Conservation (phyloP, 768 basidiomycete genomes). For the Trametes punicea region DNA sequence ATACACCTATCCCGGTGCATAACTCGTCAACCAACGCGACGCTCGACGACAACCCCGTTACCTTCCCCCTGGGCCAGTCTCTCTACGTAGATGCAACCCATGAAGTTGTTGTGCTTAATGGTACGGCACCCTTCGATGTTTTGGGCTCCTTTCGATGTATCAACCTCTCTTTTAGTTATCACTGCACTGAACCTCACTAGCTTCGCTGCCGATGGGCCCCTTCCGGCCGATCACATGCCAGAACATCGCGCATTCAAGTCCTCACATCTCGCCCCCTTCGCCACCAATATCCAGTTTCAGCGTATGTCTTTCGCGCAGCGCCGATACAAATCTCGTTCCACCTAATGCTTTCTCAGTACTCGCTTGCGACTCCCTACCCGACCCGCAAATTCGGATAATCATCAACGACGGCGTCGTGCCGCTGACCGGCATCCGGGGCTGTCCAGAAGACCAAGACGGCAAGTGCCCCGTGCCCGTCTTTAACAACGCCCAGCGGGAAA, state of each 20-base stretch:
- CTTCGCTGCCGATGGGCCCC: constrained; percentile 68
- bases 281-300: constrained; percentile 87
- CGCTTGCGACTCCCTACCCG: constrained; percentile 27
- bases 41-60: constrained; percentile 61
- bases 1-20: constrained; percentile 63
- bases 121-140: constrained; percentile 37
- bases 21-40: constrained; percentile 87
- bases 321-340: neutral
- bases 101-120: constrained; percentile 87
- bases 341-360: constrained; percentile 23
- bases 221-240: constrained; percentile 72
- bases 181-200: constrained; percentile 82
- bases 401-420: constrained; percentile 88
- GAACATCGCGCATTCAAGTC: constrained; percentile 63
- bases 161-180: constrained; percentile 48
- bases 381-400: constrained; percentile 71
- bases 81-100: constrained; percentile 90
- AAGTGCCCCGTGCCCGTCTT: constrained; percentile 75
- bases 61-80: constrained; percentile 67
- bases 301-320: constrained; percentile 40
- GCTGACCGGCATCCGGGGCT: constrained; percentile 72
- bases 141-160: constrained; percentile 2
- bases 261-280: constrained; percentile 81
- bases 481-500: constrained; percentile 63
- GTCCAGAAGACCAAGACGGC: constrained; percentile 68